phyloP scores from a whole-genome alignment of 345 rosid genomes.

The Acer yangbiense region DNA sequence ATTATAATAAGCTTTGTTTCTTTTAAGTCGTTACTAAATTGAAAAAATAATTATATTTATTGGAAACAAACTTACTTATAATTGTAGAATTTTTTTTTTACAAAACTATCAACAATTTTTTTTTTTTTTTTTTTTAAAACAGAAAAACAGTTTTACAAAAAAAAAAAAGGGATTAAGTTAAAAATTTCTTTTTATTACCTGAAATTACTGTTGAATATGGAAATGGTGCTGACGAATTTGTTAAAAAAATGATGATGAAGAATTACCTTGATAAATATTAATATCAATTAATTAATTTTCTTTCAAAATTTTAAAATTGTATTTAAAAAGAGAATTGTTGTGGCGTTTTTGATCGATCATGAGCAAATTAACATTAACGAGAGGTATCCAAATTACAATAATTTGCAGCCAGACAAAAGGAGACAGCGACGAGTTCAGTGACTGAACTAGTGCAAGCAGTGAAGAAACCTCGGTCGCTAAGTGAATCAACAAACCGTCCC shows the following conservation, averaged over 20 bases:
- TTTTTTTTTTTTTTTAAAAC: neutral
- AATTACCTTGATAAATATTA: neutral
- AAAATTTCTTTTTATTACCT: too few species aligned
- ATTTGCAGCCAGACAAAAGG: conserved; percentile 82
- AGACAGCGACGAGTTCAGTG: conserved; percentile 67
- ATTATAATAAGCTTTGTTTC: too few species aligned
- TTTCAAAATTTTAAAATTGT: neutral
- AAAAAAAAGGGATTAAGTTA: neutral
- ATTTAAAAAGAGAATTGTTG: neutral
- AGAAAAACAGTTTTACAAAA: neutral
- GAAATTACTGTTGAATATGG: too few species aligned
- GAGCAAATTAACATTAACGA: neutral
- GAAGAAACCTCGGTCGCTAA: conserved; percentile 76
- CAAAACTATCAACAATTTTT: too few species aligned
- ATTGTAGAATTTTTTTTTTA: too few species aligned
- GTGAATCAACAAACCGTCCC: conserved; percentile 68
- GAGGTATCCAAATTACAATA: neutral
- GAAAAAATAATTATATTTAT: too few species aligned
- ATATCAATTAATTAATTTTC: neutral
- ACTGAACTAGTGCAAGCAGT: conserved; percentile 87
- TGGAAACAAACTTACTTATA: too few species aligned
- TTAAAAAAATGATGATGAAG: too few species aligned
- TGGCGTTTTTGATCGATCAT: neutral
- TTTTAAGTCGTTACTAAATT: too few species aligned
- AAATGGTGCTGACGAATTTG: too few species aligned